Percentiles rank a stretch among this genome's conserved stretches.
These are phyloP conservation scores for Capsicum baccatum DNA, from an alignment of 257 asterid species.

Conservation along the genomic window DNA sequence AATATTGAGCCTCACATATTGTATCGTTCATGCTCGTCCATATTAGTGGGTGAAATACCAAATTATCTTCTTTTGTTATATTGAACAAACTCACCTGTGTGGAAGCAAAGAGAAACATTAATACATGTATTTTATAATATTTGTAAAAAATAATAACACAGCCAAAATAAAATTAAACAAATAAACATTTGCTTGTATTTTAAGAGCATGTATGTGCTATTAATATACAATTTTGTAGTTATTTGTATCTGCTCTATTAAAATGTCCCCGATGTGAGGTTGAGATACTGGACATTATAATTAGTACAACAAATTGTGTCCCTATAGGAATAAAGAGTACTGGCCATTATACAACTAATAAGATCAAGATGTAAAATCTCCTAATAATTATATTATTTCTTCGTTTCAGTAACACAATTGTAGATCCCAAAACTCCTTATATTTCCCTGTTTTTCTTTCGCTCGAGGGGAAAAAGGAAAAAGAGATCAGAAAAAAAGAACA, in stretches of 20 bases:
- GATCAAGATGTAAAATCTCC: too few species aligned
- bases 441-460: background rate
- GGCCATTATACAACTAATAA: too few species aligned
- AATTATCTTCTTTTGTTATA: background rate
- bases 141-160: background rate
- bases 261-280: background rate
- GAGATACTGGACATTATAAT: background rate
- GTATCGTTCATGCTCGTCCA: background rate
- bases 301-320: too few species aligned
- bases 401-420: background rate
- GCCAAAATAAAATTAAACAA: background rate
- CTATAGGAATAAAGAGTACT: too few species aligned
- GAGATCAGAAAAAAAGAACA: background rate
- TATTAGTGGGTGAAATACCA: background rate
- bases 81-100: background rate
- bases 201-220: background rate
- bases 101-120: background rate
- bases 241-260: background rate
- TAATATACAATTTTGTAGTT: background rate
- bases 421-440: constrained; percentile 3
- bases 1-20: background rate
- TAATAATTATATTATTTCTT: too few species aligned
- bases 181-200: background rate
- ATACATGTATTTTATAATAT: background rate
- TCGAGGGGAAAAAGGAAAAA: background rate